These are phyloP conservation scores for Boletus subcaerulescens DNA, from an alignment of 768 basidiomycete species.

Conservation along the genomic window DNA sequence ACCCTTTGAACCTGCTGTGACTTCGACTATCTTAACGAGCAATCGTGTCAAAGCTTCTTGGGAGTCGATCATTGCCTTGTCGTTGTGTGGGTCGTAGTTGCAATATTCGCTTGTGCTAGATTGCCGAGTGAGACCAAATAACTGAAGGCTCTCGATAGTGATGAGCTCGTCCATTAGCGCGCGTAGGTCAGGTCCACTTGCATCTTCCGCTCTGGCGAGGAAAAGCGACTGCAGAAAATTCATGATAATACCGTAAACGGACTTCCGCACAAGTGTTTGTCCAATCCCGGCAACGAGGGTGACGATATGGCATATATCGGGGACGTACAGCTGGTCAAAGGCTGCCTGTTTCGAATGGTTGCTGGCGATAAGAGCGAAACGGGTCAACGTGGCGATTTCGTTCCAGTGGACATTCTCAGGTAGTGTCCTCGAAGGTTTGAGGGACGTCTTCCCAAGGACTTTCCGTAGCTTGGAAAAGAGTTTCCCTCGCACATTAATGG, in stretches of 20 bases:
- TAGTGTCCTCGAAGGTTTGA: slow-evolving; percentile 59
- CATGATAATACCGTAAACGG: slow-evolving; percentile 77
- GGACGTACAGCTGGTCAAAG: slow-evolving; percentile 74
- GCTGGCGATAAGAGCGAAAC: slow-evolving; percentile 70
- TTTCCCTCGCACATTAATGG: slow-evolving; percentile 74
- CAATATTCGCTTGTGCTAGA: slow-evolving; percentile 69
- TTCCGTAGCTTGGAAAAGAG: slow-evolving; percentile 78
- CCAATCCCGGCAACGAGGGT: slow-evolving; percentile 78
- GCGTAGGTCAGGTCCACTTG: slow-evolving; percentile 56
- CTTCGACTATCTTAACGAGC: slow-evolving; percentile 59
- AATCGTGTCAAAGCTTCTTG: slow-evolving; percentile 66
- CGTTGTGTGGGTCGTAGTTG: slow-evolving; percentile 51
- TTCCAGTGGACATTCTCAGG: slow-evolving; percentile 74
- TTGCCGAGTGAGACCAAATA: slow-evolving; percentile 71
- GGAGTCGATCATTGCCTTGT: slow-evolving; percentile 53
- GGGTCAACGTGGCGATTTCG: slow-evolving; percentile 76
- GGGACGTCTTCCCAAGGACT: slow-evolving; percentile 70
- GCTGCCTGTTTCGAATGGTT: slow-evolving; percentile 61
- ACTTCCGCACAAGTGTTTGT: slow-evolving; percentile 68
- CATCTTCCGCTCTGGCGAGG: slow-evolving; percentile 55
- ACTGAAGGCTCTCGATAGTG: slow-evolving; percentile 51
- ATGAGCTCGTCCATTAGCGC: slow-evolving; percentile 61
- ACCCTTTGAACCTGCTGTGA: slow-evolving; percentile 71
- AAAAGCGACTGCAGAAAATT: slow-evolving; percentile 80
- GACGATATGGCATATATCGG: slow-evolving; percentile 79